Percentiles rank a stretch among this genome's conserved stretches.
Evolutionary conservation across 129 eudicot species (phyloP).

Genomic region (Flaveria ramosissima): DNA sequence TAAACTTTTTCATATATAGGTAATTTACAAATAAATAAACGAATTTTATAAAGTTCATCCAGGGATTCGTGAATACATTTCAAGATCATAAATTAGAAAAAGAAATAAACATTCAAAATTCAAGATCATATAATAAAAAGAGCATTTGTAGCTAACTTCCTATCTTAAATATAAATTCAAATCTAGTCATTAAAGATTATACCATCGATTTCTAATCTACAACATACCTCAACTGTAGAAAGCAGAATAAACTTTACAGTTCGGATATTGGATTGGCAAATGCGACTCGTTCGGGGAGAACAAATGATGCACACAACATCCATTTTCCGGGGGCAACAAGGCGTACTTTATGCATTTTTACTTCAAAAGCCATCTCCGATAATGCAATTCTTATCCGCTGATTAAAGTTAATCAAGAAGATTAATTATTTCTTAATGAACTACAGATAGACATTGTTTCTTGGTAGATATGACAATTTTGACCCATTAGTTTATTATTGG

Average conservation of each 20-base stretch:
- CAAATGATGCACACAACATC: slow-evolving; percentile 97
- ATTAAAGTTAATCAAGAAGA: not conserved
- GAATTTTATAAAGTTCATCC: too few species aligned
- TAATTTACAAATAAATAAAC: too few species aligned
- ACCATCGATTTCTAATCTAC: slow-evolving; percentile 8
- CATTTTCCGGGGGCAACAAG: slow-evolving; percentile 96
- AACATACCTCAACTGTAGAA: slow-evolving; percentile 15
- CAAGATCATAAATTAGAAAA: too few species aligned
- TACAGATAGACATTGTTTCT: not conserved
- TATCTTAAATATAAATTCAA: not conserved
- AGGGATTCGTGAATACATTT: too few species aligned
- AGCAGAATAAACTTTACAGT: slow-evolving; percentile 1
- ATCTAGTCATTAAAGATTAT: not conserved
- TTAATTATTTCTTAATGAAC: not conserved
- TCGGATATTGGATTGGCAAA: slow-evolving; percentile 36
- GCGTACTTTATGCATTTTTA: slow-evolving; percentile 82
- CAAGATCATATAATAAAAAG: too few species aligned
- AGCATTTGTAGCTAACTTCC: too few species aligned
- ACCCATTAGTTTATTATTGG: not conserved
- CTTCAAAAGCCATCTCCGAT: slow-evolving; percentile 70
- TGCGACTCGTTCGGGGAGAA: slow-evolving; percentile 72
- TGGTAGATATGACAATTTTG: not conserved
- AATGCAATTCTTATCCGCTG: slow-evolving; percentile 86
- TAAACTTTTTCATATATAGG: too few species aligned
- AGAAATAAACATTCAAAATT: too few species aligned